Evolutionary conservation across 1,284 basidiomycete genomes (phyloP), one percentile per base, ranked within the genome.

Genomic region (Malassezia nana): DNA sequence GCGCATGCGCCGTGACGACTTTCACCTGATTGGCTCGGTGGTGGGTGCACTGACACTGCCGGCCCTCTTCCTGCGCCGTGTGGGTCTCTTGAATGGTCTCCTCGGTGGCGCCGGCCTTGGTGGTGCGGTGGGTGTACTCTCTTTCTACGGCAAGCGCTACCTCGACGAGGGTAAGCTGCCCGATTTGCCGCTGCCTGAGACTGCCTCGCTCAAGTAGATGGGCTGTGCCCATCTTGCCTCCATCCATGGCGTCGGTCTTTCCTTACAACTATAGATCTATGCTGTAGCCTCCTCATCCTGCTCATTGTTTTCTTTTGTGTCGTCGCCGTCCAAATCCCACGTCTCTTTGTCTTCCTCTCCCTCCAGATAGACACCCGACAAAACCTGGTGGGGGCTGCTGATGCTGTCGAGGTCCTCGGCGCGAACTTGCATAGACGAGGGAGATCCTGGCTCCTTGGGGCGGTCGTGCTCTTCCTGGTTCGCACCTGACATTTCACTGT

Each of bases 21-120:
- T 66, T 28, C 67, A 70, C 35, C 53, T 72, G 4, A 70, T 72
- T 26, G 69, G 69, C 3, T 39, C 49, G 10, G 66, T 69, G 3
- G 40, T 72, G 1, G 69, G 69, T 16, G 59, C 66, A 0, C 52
- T 72, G 13, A 35, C 67, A 3, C 48, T 68, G 1, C 69, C 69
- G 1, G 69, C 69, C 12, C 31, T 72, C 20, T 65, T 72, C 29
- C 38, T 72, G 28, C 57, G 59, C 3, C 52, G 64, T 7, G 63
- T 62, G 3, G 69, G 69, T 8, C 50, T 72, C n/a, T 16, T 72
- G 4, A 70, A 70, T 35, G 69, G 69, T 13, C 35, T 67, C 9
- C 50, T 70, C 13, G 69, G 69, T 18, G 69, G 69, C 6, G 63
- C 63, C 0, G 68, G 69, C 33, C 41, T 72, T 12, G 69, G 69